Base-by-base conservation (phyloP, 2,329 filamentous ascomycete species). In the Fusarium tupiense region DNA sequence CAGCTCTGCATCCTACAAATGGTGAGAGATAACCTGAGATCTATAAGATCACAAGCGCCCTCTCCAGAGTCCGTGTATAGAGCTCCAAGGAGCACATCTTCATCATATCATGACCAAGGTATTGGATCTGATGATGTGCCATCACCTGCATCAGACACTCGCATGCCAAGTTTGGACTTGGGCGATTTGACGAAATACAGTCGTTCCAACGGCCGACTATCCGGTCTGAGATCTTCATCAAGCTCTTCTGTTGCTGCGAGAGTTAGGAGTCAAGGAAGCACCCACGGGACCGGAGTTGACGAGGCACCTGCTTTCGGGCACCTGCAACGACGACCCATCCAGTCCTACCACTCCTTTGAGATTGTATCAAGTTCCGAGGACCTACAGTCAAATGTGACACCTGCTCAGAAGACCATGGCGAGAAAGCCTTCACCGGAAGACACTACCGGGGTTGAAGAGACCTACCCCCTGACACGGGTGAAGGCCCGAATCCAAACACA, bases 131-230 rank as follows among this genome's bases (percentile, higher is more conserved):
- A 66, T 17, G 63, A 73, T 24, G 35, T 78, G 3, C 76, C 78
- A 38, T 83, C 82, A n/a, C 81, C 81, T 9, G 68, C 73, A 14
- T 76, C 77, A 16, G 69, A 74, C 10, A 29, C 52, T 17, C 61
- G 62, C 14, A 41, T 62, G 10, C 75, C 80, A 47, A 76, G 67
- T 17, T 64, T 81, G 13, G 81, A 76, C 35, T 57, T 80, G 19
- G 76, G 80, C 19, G 68, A 81, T 33, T 70, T 84, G 40, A 73
- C 75, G 3, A 77, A 76, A 38, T 83, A 80, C 53, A 78, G 76
- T 49, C 75, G 73, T 31, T 72, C 69, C 40, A 80, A 81, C 31
- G 77, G 81, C 61, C 68, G 76, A 7, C 69, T 81, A 9, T 81
- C 80, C 1, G 78, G 78, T 29, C 77, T 83, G 26, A 69, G 74